These are phyloP conservation scores for Geotrichum bryndzae DNA, from an alignment of 1,139 yeast species.

Conservation along the genomic window DNA sequence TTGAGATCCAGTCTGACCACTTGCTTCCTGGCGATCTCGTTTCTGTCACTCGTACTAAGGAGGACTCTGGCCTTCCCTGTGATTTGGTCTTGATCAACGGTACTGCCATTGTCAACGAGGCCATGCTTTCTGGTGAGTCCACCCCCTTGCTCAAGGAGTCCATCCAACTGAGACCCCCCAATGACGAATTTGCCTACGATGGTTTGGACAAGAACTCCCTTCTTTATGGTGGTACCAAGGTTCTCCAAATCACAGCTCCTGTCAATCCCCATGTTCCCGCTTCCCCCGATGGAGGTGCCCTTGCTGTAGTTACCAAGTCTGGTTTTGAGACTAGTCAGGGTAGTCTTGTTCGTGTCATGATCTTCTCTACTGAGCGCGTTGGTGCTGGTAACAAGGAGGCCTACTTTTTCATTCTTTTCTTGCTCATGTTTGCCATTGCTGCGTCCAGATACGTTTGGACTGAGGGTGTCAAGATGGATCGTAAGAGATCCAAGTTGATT, in stretches of 20 bases:
- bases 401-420: constrained; percentile 80
- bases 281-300: constrained; percentile 86
- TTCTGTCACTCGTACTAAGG: constrained; percentile 79
- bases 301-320: constrained; percentile 85
- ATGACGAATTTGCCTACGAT: constrained; percentile 63
- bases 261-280: constrained; percentile 41
- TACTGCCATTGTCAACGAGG: constrained; percentile 90
- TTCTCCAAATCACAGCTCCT: constrained; percentile 77
- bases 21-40: constrained; percentile 90
- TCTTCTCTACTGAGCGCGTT: constrained; percentile 92
- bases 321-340: constrained; percentile 99
- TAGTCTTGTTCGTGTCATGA: constrained; percentile 94
- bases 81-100: constrained; percentile 83
- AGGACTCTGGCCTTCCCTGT: constrained; percentile 94
- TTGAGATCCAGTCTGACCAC: constrained; percentile 59
- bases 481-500: constrained; percentile 87
- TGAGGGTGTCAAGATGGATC: constrained; percentile 93
- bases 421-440: constrained; percentile 84
- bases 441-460: constrained; percentile 99
- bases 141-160: constrained; percentile 95
- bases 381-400: constrained; percentile 96
- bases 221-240: constrained; percentile 95
- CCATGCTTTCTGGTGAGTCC: constrained; percentile 97
- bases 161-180: constrained; percentile 69
- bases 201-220: constrained; percentile 85